Base-by-base conservation (phyloP, 352 stramenopile species). In the Elongisporangium anandrum region DNA sequence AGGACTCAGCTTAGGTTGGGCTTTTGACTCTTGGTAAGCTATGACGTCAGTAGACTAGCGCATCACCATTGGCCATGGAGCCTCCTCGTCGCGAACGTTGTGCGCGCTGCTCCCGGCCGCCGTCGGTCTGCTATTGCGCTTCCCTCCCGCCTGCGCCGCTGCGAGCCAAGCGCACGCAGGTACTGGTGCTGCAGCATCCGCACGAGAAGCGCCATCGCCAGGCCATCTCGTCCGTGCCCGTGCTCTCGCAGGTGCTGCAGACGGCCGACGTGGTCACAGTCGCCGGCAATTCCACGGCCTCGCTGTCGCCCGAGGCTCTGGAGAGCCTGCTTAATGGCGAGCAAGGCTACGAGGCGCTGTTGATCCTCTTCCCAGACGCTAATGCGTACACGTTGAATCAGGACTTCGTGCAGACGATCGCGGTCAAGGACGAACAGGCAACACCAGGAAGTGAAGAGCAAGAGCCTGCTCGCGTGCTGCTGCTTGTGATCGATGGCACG, bases 401-500 rank as follows among this genome's bases (percentile, higher is more conserved):
- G 1, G 60, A 45, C 22, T 58, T 72, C 13, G 9, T 67, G 1
- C 9, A 8, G 7, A 57, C 59, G 7, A 41, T 61, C 29, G 29
- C 16, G 2, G 21, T 8, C 49, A 26, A 10, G n/a, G 13, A 34
- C 29, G 17, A 52, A 8, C 7, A 10, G 17, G 59, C 19, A 2
- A 12, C 24, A n/a, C n/a, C 2, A 8, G 2, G 29, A 57, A 20
- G 20, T 2, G 12, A 60, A 54, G 51, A 29, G 50, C 16, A 50
- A 52, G 15, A 24, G 29, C n/a, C 41, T 20, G 15, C 24, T 38
- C 5, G 54, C 4, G 64, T 72, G 50, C 66, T 89, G 61, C 70
- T 94, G 1, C 62, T 94, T 0, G 84, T 80, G 54, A 68, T 94
- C 21, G 84, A 94, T 45, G 84, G 84, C 51, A 94, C 84, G 52